Evolutionary conservation across 1,284 basidiomycete species (phyloP), one percentile per base, ranked within the genome.

Genomic region (Sparassis latifolia): DNA sequence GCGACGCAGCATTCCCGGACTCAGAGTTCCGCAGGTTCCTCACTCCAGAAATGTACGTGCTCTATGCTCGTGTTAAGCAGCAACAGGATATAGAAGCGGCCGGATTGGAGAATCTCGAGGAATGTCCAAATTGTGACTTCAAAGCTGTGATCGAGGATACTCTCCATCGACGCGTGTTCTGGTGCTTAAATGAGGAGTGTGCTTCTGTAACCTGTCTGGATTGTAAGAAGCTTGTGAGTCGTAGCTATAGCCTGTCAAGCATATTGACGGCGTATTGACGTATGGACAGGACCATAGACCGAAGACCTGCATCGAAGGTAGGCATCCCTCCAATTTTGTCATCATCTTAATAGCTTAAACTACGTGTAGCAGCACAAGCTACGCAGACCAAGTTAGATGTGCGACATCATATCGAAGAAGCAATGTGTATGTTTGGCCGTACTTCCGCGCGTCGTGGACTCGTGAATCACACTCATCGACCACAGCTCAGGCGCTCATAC

Each of bases 51-150:
- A 73, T 88, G 0, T 70, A 87, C 56, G 71, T 71, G 28, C 71
- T 92, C 5, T 92, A 87, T 59, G 79, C 89, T 52, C 79, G 88
- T n/a, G 78, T 92, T 30, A 78, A 78, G 55, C 87, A 89, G 61
- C 77, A 78, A 38, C 84, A 86, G 62, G 89, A 92, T 58, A 79
- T 94, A 33, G 82, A 86, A 52, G 76, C 76, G 1, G 91, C 90
- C 3, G 80, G 76, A 0, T 54, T 90, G 29, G 86, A 86, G 46
- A 78, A 78, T 5, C 71, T 94, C 6, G 91, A 92, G 67, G 87
- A 86, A 59, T 95, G 92, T 62, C 92, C 92, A 2, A 88, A 84
- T 56, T 95, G 92, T 67, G 87, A 91, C 12, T 94, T 80, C 69
- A 87, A 84, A 50, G 82, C 81, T 51, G 81, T 91, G 31, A 87